Evolutionary conservation across 306 rosid species (phyloP).

Genomic region (Morella rubra): DNA sequence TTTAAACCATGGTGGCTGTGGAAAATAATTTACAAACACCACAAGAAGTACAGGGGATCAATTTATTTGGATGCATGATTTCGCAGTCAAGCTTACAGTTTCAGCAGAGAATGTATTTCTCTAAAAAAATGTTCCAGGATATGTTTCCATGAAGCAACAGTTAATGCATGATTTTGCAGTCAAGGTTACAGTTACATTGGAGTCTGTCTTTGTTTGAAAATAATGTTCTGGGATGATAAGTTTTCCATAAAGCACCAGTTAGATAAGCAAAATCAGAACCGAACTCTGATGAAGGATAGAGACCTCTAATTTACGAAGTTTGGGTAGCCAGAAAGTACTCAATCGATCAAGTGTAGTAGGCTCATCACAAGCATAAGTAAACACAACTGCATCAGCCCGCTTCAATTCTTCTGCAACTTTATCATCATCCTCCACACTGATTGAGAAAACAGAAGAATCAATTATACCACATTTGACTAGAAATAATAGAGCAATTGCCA

Average conservation of each 20-base stretch:
- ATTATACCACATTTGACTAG: conserved; percentile 1
- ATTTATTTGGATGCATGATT: background rate
- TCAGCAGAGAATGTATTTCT: too few species aligned
- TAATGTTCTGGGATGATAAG: background rate
- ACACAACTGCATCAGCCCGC: conserved; percentile 91
- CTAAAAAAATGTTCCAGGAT: too few species aligned
- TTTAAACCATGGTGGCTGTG: background rate
- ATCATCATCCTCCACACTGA: conserved; percentile 67
- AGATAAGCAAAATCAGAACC: background rate
- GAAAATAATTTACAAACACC: conserved; percentile 2
- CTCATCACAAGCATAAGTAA: conserved; percentile 90
- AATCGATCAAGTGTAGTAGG: conserved; percentile 82
- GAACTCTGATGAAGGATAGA: background rate
- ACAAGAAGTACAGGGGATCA: background rate
- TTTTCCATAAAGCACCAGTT: conserved; percentile 7
- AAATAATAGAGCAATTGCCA: background rate
- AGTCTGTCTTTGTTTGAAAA: background rate
- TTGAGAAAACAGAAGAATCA: conserved; percentile 14
- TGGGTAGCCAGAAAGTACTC: conserved; percentile 90
- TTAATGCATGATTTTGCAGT: too few species aligned
- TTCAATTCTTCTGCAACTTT: conserved; percentile 91
- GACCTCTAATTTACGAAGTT: conserved; percentile 94
- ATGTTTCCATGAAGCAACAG: too few species aligned
- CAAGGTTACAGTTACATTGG: background rate
- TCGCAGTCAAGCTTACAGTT: background rate